Evolutionary conservation across 768 basidiomycete genomes (phyloP), one percentile per base, ranked within the genome.

Genomic region (Ephemerocybe angulata): DNA sequence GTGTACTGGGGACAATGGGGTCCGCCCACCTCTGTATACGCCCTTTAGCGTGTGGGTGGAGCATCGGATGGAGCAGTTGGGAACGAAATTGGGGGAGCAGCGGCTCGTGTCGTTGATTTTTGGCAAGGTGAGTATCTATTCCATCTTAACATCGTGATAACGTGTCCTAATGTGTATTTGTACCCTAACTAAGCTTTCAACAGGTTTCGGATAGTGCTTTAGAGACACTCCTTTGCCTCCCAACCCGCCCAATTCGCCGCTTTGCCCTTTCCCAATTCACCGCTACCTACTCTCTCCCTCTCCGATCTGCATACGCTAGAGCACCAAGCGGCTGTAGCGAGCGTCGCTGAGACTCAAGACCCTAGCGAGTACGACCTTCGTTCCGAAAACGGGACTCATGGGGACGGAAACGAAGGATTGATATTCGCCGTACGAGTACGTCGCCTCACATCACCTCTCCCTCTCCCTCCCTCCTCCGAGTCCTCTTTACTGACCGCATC

Each of bases 101-200:
- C 90, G 0, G 86, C 88, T 0, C 86, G 90, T 60, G 77, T 91
- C 33, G 73, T 91, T 15, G 79, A 87, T 0, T 91, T 92, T 11
- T 79, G 88, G 0, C 86, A 88, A 57, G 88, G 87, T 83, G 21
- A 46, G 24, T 33, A 1, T 43, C 24, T 3, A 12, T 48, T 42
- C 37, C 47, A 46, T 28, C n/a, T 47, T 31, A 21, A 5, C n/a
- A 11, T 2, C 24, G 10, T n/a, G 11, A 6, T 21, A n/a, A 8
- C 21, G 40, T 42, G 10, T 7, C 13, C 19, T 19, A 27, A 21
- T 15, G 17, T 1, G 41, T 7, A 42, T 17, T 17, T 3, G 12
- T 24, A n/a, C 24, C 28, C 11, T 17, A 35, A 29, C 8, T 52
- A 85, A 85, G 88, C n/a, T n/a, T n/a, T n/a, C n/a, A n/a, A n/a